phyloP scores from a whole-genome alignment of 208 protist species.

The Lotmaria passim region DNA sequence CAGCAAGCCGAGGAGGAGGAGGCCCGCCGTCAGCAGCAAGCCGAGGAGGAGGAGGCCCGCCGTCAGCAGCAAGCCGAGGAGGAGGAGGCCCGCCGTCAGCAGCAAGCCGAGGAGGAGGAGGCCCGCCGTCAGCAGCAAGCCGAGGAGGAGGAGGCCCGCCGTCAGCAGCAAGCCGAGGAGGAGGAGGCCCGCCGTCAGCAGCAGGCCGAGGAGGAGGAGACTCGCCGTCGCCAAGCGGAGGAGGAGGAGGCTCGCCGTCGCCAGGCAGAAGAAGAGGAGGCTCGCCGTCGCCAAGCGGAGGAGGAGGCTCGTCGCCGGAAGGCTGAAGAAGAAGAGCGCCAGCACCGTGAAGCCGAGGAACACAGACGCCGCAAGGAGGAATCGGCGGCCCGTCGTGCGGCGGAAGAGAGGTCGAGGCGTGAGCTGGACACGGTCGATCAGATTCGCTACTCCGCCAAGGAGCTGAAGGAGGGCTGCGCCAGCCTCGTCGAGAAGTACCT shows the following conservation, averaged over 20 bases:
- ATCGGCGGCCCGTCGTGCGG: neutral
- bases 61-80: conserved; percentile 6
- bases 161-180: neutral
- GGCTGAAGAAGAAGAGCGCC: conserved; percentile 8
- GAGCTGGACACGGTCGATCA: conserved; percentile 22
- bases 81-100: neutral
- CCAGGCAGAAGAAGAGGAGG: conserved; percentile 20
- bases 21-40: neutral
- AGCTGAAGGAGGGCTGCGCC: conserved; percentile 39
- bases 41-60: conserved; percentile 1
- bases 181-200: neutral
- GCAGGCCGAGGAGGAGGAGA: conserved; percentile 4
- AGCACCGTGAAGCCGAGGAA: conserved; percentile 5
- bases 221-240: neutral
- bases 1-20: neutral
- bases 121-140: conserved; percentile 10
- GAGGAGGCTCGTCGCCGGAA: conserved; percentile 6
- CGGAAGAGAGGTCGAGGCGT: conserved; percentile 19
- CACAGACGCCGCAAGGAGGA: conserved; percentile 7
- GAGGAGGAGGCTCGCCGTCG: conserved; percentile 8
- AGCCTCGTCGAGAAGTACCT: conserved; percentile 40
- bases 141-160: neutral
- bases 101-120: conserved; percentile 20
- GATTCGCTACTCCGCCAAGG: conserved; percentile 31
- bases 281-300: conserved; percentile 10